A percentile compares a stretch with the other conserved stretches of the same genome.
phyloP scores from a whole-genome alignment of 2,329 filamentous ascomycete genomes.

The Lasiodiplodia gonubiensis region DNA sequence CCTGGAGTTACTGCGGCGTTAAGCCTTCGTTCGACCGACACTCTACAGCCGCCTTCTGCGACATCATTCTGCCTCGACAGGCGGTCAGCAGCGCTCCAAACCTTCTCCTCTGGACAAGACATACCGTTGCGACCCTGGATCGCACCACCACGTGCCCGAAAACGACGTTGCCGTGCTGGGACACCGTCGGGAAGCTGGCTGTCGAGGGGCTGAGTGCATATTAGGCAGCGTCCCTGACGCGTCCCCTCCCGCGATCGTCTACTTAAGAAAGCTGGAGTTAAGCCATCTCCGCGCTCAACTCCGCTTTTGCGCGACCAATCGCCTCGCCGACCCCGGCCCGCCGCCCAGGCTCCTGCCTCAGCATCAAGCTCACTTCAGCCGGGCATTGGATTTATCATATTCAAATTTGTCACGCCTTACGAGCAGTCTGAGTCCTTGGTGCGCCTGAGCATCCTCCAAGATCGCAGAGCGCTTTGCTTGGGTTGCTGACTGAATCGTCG shows the following conservation, averaged over 20 bases:
- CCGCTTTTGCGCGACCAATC: conserved; percentile 21
- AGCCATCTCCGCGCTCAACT: conserved; percentile 23
- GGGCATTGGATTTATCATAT: background rate
- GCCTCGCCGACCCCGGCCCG: background rate
- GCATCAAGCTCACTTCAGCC: background rate
- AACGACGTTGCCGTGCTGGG: conserved; percentile 2
- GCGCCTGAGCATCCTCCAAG: background rate
- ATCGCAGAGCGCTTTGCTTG: background rate
- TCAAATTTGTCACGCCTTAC: conserved; percentile 1
- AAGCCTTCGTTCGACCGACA: conserved; percentile 22
- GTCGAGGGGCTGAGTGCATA: conserved; percentile 15
- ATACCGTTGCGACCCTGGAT: conserved; percentile 1
- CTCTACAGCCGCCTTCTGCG: background rate
- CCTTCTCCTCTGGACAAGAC: background rate
- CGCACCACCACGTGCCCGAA: background rate
- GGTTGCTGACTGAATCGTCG: background rate
- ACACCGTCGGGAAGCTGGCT: conserved; percentile 12
- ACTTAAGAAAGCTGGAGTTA: conserved; percentile 23
- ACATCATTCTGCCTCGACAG: background rate
- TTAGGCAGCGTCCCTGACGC: conserved; percentile 13
- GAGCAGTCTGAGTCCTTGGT: background rate
- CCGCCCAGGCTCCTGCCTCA: background rate
- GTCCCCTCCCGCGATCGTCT: background rate
- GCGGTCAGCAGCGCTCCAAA: background rate
- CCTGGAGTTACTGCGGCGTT: conserved; percentile 30